phyloP scores from a whole-genome alignment of 225 moss, liverwort and hornwort genomes.

The Sphagnum tenellum region DNA sequence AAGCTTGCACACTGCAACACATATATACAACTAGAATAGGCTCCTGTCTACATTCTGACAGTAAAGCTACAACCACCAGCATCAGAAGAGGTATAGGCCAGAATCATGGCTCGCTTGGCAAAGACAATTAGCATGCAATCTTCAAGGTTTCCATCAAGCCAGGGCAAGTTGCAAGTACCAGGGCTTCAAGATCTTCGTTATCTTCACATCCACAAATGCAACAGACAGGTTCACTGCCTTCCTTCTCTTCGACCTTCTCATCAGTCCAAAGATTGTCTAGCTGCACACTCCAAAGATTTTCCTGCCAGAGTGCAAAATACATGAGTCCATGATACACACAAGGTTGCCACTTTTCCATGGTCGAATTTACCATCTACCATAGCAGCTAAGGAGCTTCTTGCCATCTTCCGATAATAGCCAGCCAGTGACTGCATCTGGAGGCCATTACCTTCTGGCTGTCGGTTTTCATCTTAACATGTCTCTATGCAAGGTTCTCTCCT shows the following conservation, averaged over 20 bases:
- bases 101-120: too few relatives aligned
- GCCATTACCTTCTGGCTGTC: constrained; percentile 98
- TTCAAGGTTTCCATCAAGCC: too few relatives aligned
- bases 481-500: constrained; percentile 73
- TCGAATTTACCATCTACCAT: constrained; percentile 20
- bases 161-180: constrained; percentile 37
- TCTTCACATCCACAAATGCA: constrained; percentile 97
- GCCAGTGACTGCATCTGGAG: constrained; percentile 99
- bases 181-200: constrained; percentile 67
- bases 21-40: too few relatives aligned
- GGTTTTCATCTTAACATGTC: constrained; percentile 86
- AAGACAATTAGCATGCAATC: too few relatives aligned
- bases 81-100: too few relatives aligned
- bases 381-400: constrained; percentile 48
- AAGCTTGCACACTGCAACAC: too few relatives aligned
- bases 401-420: constrained; percentile 98
- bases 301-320: constrained; percentile 27
- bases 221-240: constrained; percentile 44
- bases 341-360: too few relatives aligned
- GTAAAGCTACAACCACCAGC: too few relatives aligned
- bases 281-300: constrained; percentile 50
- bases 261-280: constrained; percentile 60
- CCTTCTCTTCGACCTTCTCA: constrained; percentile 34
- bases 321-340: too few relatives aligned
- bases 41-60: too few relatives aligned